A percentile compares a stretch with the other conserved stretches of the same genome.
Evolutionary conservation across 805 yeast genomes (phyloP).

Genomic region (Starmera quercuum): DNA sequence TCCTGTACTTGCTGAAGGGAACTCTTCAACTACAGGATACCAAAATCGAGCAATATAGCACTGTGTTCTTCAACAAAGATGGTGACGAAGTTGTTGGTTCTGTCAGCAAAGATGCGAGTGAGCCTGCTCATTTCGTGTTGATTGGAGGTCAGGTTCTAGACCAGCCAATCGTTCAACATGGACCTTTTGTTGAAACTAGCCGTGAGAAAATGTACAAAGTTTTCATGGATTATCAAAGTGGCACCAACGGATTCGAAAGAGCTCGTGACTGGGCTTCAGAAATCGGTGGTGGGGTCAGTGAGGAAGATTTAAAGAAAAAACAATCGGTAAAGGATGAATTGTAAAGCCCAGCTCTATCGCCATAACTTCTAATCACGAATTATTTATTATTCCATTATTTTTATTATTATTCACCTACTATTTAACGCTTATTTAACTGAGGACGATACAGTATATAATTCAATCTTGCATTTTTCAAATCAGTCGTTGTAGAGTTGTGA

Average conservation of each 20-base stretch:
- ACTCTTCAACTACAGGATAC: slow-evolving; percentile 39
- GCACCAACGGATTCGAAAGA: slow-evolving; percentile 62
- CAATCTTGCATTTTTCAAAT: no score
- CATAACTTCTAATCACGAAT: no score
- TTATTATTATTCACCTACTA: background rate
- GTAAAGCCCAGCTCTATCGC: background rate
- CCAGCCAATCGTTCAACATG: slow-evolving; percentile 78
- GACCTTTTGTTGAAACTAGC: slow-evolving; percentile 82
- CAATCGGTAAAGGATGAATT: background rate
- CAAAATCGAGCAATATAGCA: slow-evolving; percentile 35
- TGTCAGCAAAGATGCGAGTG: slow-evolving; percentile 27
- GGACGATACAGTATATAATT: no score
- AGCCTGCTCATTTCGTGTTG: slow-evolving; percentile 55
- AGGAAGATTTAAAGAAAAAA: slow-evolving; percentile 11
- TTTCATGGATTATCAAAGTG: slow-evolving; percentile 62
- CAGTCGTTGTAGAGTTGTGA: no score
- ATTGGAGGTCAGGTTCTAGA: slow-evolving; percentile 69
- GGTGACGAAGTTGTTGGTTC: slow-evolving; percentile 56
- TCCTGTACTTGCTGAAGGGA: slow-evolving; percentile 64
- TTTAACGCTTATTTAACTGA: background rate
- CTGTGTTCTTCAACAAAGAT: slow-evolving; percentile 59
- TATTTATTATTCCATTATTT: background rate
- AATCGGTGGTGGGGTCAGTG: slow-evolving; percentile 29
- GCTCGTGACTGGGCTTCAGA: slow-evolving; percentile 49
- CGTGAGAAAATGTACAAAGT: slow-evolving; percentile 61